phyloP scores from a whole-genome alignment of 257 asterid genomes.

The Solanum virginianum region DNA sequence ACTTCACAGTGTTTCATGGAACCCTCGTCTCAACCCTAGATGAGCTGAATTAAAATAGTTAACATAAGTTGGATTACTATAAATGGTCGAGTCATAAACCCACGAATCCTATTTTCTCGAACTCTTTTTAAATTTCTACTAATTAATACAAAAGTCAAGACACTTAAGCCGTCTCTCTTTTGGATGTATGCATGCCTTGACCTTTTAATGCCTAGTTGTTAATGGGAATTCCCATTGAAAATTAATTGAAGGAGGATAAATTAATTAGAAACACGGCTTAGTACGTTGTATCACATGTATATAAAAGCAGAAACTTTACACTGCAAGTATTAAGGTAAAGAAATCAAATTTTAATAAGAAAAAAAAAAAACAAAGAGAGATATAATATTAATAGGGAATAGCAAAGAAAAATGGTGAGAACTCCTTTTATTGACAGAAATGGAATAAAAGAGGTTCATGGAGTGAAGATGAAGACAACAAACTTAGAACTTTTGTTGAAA shows the following conservation, averaged over 20 bases:
- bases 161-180: neutral
- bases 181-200: neutral
- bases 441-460: slow-evolving; percentile 41
- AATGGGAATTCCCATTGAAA: neutral
- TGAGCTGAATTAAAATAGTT: neutral
- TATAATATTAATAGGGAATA: too few relatives aligned
- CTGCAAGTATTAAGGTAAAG: neutral
- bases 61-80: neutral
- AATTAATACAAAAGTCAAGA: neutral
- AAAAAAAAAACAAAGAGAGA: neutral
- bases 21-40: neutral
- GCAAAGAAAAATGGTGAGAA: slow-evolving; percentile 19
- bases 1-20: too few relatives aligned
- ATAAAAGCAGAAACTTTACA: neutral
- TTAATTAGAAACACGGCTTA: neutral
- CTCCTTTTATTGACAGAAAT: slow-evolving; percentile 12
- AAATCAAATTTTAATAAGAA: neutral
- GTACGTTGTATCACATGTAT: neutral
- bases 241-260: neutral
- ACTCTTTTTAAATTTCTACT: neutral
- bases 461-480: slow-evolving; percentile 29
- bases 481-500: slow-evolving; percentile 12
- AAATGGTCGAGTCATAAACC: neutral
- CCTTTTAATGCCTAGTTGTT: neutral
- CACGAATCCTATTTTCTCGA: neutral